Conservation (phyloP, 768 basidiomycete species). For the Steccherinum ochraceum region DNA sequence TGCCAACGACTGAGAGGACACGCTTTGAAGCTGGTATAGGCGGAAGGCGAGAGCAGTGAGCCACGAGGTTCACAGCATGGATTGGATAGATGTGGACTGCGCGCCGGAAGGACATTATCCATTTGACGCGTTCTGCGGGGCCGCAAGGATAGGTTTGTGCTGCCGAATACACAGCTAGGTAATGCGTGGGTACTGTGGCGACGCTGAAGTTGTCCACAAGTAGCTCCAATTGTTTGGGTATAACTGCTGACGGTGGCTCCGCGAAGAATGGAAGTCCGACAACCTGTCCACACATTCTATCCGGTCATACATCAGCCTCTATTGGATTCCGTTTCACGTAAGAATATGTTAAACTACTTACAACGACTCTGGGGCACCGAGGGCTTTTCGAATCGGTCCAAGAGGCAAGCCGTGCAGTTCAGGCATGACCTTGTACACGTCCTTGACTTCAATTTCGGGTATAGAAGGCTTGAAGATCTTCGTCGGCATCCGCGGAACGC, state of each 20-base stretch:
- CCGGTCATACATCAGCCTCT: no score
- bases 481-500: not conserved
- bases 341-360: no score
- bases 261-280: not conserved
- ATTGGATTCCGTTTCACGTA: no score
- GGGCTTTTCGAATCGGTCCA: not conserved
- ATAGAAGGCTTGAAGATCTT: not conserved
- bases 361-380: not conserved
- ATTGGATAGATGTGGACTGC: constrained; percentile 4
- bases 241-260: constrained; percentile 8
- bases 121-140: not conserved
- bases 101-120: not conserved
- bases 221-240: constrained; percentile 11
- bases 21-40: not conserved
- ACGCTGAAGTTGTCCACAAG: constrained; percentile 14
- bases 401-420: not conserved
- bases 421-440: not conserved
- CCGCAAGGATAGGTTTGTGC: not conserved
- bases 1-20: not conserved
- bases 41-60: constrained; percentile 2
- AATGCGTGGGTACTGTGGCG: constrained; percentile 11
- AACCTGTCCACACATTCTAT: not conserved
- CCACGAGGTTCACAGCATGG: constrained; percentile 3
- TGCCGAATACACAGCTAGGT: constrained; percentile 11
- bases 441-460: not conserved